Conservation (phyloP, 148 eudicot genomes). For the Heliamphora exappendiculata region DNA sequence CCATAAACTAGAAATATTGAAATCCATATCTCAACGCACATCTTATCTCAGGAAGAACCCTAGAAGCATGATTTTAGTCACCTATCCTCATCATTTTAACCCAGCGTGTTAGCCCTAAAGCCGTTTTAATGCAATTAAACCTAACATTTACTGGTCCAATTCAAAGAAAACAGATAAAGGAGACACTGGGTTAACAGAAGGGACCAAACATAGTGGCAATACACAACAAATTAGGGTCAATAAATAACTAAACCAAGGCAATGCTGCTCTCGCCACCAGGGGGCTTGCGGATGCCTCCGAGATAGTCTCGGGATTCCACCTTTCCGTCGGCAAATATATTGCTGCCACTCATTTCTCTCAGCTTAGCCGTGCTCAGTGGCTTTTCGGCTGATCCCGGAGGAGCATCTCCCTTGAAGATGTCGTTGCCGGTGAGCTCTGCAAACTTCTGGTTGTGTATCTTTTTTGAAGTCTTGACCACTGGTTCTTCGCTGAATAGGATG, state of each 20-base stretch:
- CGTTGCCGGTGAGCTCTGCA: constrained; percentile 80
- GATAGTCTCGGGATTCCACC: constrained; percentile 60
- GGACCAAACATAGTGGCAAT: not conserved
- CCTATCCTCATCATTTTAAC: not conserved
- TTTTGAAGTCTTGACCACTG: constrained; percentile 51
- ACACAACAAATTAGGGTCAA: not conserved
- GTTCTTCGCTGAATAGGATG: constrained; percentile 72
- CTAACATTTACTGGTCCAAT: not conserved
- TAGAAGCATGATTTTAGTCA: not conserved
- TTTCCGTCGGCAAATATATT: constrained; percentile 81
- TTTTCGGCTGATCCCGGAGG: constrained; percentile 76
- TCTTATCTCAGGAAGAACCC: not conserved
- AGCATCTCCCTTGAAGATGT: constrained; percentile 81
- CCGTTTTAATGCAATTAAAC: not conserved
- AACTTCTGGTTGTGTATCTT: constrained; percentile 84
- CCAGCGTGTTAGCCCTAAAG: not conserved
- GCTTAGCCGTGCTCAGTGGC: constrained; percentile 71
- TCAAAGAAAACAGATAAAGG: not conserved
- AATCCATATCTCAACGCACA: not conserved
- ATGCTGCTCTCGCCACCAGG: constrained; percentile 97
- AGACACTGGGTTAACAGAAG: not conserved
- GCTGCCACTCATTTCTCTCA: constrained; percentile 82
- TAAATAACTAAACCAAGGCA: constrained; percentile 48
- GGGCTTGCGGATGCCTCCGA: constrained; percentile 84
- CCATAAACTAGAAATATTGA: no score